These are phyloP conservation scores for Nitzschia sp. DNA, from an alignment of 108 stramenopile genomes.

Conservation along the genomic window DNA sequence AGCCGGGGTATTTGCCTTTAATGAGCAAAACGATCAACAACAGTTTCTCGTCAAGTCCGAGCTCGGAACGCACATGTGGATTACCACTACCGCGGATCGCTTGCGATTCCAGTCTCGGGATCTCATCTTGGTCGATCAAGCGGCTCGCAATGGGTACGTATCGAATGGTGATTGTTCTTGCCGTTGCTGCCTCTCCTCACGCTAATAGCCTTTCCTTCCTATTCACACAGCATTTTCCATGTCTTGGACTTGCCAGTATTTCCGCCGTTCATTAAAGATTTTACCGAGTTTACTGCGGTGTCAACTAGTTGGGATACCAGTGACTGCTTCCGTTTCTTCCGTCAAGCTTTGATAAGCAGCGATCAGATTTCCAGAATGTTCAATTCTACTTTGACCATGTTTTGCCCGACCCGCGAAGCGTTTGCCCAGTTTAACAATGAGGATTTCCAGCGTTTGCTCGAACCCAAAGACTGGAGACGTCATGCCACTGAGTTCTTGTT, in stretches of 20 bases:
- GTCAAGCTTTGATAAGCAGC: constrained; percentile 4
- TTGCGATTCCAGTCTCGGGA: constrained; percentile 35
- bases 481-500: constrained; percentile 37
- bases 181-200: too few species aligned
- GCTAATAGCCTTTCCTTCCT: constrained; percentile 4
- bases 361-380: constrained; percentile 22
- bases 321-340: constrained; percentile 31
- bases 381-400: constrained; percentile 26
- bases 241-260: constrained; percentile 28
- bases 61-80: constrained; percentile 36
- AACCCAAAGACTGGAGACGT: constrained; percentile 38
- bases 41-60: constrained; percentile 32
- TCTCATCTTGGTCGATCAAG: constrained; percentile 26
- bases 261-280: constrained; percentile 34
- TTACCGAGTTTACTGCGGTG: constrained; percentile 25
- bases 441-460: constrained; percentile 33
- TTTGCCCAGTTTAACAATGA: constrained; percentile 39
- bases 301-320: constrained; percentile 26
- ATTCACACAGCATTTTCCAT: constrained; percentile 24
- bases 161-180: too few species aligned
- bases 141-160: constrained; percentile 35
- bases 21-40: constrained; percentile 16
- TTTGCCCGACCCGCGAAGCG: constrained; percentile 35
- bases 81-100: constrained; percentile 30
- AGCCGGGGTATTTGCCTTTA: constrained; percentile 24